Evolutionary conservation across 305 asterid species (phyloP).

Genomic region (Fraxinus floribunda): DNA sequence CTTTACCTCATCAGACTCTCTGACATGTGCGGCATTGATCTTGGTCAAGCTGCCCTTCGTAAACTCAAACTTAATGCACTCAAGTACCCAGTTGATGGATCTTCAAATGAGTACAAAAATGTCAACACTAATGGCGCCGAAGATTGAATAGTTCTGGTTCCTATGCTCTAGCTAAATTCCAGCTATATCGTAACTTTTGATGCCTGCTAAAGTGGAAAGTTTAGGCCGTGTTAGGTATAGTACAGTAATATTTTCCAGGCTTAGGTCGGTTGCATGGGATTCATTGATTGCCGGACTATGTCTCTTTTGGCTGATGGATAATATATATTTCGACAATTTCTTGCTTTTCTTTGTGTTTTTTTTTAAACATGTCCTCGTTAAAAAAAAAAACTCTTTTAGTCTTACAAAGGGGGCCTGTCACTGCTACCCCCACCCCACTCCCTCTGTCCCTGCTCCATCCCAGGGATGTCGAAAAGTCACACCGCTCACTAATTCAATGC

Average conservation of each 20-base stretch:
- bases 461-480: too few relatives aligned
- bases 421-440: too few relatives aligned
- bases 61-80: conserved; percentile 63
- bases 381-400: too few relatives aligned
- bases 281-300: neutral
- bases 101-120: neutral
- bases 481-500: too few relatives aligned
- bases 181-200: neutral
- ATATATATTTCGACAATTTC: neutral
- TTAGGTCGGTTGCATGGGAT: neutral
- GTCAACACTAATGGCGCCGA: neutral
- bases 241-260: too few relatives aligned
- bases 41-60: conserved; percentile 71
- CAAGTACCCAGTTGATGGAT: conserved; percentile 52
- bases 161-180: neutral
- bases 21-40: conserved; percentile 72
- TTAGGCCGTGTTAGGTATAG: neutral
- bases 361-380: neutral
- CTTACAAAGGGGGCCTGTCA: too few relatives aligned
- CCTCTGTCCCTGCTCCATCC: too few relatives aligned
- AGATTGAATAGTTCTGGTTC: conserved; percentile 1
- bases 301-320: neutral
- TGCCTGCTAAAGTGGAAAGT: conserved; percentile 5
- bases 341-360: neutral
- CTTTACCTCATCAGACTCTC: conserved; percentile 69